Evolutionary conservation across 805 yeast species (phyloP).

Genomic region (Myxozyma neglecta): DNA sequence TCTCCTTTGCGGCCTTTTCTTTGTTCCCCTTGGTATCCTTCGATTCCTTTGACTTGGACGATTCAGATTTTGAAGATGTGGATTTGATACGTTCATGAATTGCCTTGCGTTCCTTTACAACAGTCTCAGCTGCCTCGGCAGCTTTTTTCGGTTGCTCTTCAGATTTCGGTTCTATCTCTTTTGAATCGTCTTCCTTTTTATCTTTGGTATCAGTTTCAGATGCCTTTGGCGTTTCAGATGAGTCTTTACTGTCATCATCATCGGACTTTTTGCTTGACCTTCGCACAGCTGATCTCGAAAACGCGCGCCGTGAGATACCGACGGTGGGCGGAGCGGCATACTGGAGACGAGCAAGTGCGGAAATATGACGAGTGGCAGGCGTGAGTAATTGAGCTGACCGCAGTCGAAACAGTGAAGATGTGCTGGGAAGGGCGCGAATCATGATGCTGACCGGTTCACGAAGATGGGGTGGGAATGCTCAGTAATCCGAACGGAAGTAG

Average conservation of each 20-base stretch:
- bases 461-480: background rate
- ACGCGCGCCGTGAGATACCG: conserved; percentile 15
- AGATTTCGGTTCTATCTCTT: background rate
- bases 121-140: conserved; percentile 2
- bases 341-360: conserved; percentile 7
- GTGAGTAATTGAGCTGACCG: conserved; percentile 6
- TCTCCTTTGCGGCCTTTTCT: background rate
- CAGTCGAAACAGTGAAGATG: conserved; percentile 1
- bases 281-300: conserved; percentile 11
- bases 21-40: conserved; percentile 4
- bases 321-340: conserved; percentile 1
- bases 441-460: conserved; percentile 3
- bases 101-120: conserved; percentile 4
- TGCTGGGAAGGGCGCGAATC: conserved; percentile 25
- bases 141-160: conserved; percentile 7
- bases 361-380: conserved; percentile 9
- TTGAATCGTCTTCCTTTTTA: background rate
- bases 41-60: background rate
- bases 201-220: background rate
- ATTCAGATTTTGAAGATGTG: background rate
- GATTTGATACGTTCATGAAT: conserved; percentile 2
- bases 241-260: conserved; percentile 7
- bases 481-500: background rate
- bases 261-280: conserved; percentile 8
- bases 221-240: background rate